These are phyloP conservation scores for Globisporangium recalcitrans DNA, from an alignment of 352 stramenopile species.

Conservation along the genomic window DNA sequence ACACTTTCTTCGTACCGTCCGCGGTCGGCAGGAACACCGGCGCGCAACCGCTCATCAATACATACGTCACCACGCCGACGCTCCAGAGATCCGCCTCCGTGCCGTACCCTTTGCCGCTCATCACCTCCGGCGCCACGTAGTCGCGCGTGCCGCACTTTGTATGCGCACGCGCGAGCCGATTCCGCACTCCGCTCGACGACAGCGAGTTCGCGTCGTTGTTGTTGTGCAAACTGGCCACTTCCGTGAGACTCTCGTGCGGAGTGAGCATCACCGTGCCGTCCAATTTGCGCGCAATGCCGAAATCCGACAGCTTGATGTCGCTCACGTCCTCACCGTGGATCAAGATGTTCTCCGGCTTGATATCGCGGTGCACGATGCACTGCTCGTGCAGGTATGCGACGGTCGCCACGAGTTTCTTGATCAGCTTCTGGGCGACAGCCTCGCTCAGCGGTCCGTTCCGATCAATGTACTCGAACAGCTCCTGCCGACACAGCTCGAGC, in stretches of 20 bases:
- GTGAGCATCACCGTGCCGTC: slow-evolving; percentile 56
- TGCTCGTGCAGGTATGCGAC: slow-evolving; percentile 82
- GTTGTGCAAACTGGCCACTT: slow-evolving; percentile 51
- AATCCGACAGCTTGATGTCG: slow-evolving; percentile 81
- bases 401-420: slow-evolving; percentile 67
- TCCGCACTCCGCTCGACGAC: slow-evolving; percentile 34
- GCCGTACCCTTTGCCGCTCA: slow-evolving; percentile 90
- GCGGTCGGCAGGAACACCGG: slow-evolving; percentile 61
- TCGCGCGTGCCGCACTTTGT: slow-evolving; percentile 83
- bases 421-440: slow-evolving; percentile 52
- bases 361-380: slow-evolving; percentile 82
- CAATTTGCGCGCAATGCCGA: slow-evolving; percentile 74
- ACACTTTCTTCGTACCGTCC: slow-evolving; percentile 66
- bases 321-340: slow-evolving; percentile 58
- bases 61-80: slow-evolving; percentile 89
- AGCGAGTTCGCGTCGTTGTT: slow-evolving; percentile 13
- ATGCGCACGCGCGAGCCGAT: slow-evolving; percentile 63
- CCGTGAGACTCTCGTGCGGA: slow-evolving; percentile 62
- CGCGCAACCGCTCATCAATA: slow-evolving; percentile 80
- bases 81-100: slow-evolving; percentile 93
- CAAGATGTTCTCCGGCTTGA: slow-evolving; percentile 84
- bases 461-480: slow-evolving; percentile 84
- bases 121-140: slow-evolving; percentile 82
- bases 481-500: slow-evolving; percentile 73
- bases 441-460: slow-evolving; percentile 68